phyloP scores from a whole-genome alignment of 164 flowering plant genomes.

The Berberis vulgaris region DNA sequence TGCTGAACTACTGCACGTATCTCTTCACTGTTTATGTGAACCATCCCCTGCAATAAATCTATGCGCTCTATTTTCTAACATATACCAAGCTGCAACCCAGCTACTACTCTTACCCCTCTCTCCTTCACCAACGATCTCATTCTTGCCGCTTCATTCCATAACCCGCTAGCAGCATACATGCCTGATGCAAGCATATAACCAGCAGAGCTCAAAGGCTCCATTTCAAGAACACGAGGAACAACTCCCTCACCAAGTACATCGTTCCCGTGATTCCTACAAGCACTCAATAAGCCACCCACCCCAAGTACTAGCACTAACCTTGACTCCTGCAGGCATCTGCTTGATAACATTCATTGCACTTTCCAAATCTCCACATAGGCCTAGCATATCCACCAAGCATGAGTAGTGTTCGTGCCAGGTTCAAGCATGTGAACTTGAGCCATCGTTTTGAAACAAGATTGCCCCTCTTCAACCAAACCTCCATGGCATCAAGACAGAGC shows the following conservation, averaged over 20 bases:
- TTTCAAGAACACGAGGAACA: slow-evolving; percentile 39
- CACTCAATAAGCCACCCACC: slow-evolving; percentile 71
- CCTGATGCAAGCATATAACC: slow-evolving; percentile 65
- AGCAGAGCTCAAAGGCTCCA: slow-evolving; percentile 60
- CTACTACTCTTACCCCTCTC: slow-evolving; percentile 37
- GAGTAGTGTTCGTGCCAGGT: slow-evolving; percentile 56
- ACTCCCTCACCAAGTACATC: slow-evolving; percentile 36
- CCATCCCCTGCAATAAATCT: slow-evolving; percentile 55
- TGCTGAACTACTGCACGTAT: slow-evolving; percentile 21
- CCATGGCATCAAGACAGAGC: slow-evolving; percentile 80
- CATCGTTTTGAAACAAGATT: slow-evolving; percentile 39
- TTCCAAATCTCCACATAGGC: slow-evolving; percentile 56
- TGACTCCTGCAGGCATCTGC: slow-evolving; percentile 33
- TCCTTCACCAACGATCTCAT: slow-evolving; percentile 52
- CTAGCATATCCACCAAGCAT: slow-evolving; percentile 75
- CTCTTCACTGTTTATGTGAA: slow-evolving; percentile 21
- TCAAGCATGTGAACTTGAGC: slow-evolving; percentile 27
- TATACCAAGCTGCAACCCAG: slow-evolving; percentile 68
- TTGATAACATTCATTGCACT: slow-evolving; percentile 43
- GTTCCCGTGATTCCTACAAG: slow-evolving; percentile 45
- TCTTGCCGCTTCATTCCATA: slow-evolving; percentile 46
- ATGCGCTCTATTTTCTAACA: slow-evolving; percentile 22
- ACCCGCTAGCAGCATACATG: slow-evolving; percentile 51
- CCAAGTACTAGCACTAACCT: slow-evolving; percentile 50
- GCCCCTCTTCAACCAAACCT: slow-evolving; percentile 70